Conservation (phyloP, 1,139 yeast species). For the Yamadazyma atlantica region DNA sequence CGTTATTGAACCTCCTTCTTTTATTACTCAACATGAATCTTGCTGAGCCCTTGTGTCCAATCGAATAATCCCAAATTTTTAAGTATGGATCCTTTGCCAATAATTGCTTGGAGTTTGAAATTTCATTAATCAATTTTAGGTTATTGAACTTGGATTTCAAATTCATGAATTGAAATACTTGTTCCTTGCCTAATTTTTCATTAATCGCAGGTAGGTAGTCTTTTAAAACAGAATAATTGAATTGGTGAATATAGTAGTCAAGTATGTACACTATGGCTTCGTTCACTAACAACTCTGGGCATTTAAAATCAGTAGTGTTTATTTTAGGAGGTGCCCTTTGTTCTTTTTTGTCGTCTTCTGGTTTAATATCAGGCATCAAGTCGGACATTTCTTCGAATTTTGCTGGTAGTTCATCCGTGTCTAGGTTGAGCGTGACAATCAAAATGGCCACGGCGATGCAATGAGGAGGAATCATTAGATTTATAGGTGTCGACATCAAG, state of each 20-base stretch:
- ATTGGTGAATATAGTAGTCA: constrained; percentile 59
- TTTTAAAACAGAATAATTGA: constrained; percentile 31
- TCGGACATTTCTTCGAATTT: constrained; percentile 16
- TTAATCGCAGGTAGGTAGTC: constrained; percentile 33
- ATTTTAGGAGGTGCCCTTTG: constrained; percentile 28
- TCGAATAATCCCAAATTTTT: constrained; percentile 46
- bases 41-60: constrained; percentile 48
- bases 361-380: constrained; percentile 4
- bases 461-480: constrained; percentile 76
- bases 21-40: constrained; percentile 57
- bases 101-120: constrained; percentile 35
- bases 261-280: constrained; percentile 62
- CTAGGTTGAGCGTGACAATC: constrained; percentile 41
- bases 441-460: constrained; percentile 71
- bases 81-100: constrained; percentile 49
- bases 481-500: constrained; percentile 67
- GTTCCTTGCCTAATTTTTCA: constrained; percentile 41
- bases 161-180: constrained; percentile 48
- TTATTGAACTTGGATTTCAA: constrained; percentile 46
- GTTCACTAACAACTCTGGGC: constrained; percentile 54
- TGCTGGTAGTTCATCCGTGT: constrained; percentile 34
- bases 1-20: constrained; percentile 41
- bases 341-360: constrained; percentile 12
- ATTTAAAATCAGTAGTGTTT: constrained; percentile 43
- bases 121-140: constrained; percentile 35